Evolutionary conservation across 805 yeast species (phyloP).

Genomic region (Yamadazyma sp.): DNA sequence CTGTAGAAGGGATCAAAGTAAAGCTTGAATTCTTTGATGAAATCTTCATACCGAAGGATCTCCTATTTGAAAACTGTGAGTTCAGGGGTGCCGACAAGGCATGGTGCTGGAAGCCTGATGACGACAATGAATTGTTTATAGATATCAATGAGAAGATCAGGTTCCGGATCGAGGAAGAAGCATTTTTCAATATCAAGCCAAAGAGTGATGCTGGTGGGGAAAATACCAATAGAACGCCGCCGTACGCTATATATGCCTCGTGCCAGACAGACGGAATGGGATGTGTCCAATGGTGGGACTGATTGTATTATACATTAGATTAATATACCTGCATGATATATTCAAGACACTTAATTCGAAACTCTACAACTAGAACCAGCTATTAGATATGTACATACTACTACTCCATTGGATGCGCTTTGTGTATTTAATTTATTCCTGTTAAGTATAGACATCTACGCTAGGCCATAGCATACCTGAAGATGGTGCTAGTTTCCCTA

Average conservation of each 20-base stretch:
- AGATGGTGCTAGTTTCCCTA: too few species aligned
- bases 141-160: constrained; percentile 91
- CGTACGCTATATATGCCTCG: constrained; percentile 83
- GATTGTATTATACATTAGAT: not conserved
- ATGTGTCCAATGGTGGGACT: constrained; percentile 95
- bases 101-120: constrained; percentile 90
- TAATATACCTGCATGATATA: constrained; percentile 1
- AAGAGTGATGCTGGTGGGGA: constrained; percentile 53
- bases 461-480: too few species aligned
- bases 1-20: constrained; percentile 82
- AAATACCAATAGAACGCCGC: constrained; percentile 62
- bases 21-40: constrained; percentile 89
- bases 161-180: constrained; percentile 87
- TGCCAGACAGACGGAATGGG: constrained; percentile 98
- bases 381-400: too few species aligned
- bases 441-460: too few species aligned
- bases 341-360: too few species aligned
- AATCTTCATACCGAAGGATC: constrained; percentile 79
- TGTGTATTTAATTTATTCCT: too few species aligned
- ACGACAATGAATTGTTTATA: constrained; percentile 72
- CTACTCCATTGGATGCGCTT: too few species aligned
- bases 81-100: constrained; percentile 78
- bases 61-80: constrained; percentile 75
- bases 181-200: constrained; percentile 82
- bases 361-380: too few species aligned